These are phyloP conservation scores for Pseudevernia furfuracea DNA, from an alignment of 495 filamentous ascomycete genomes.

Conservation along the genomic window DNA sequence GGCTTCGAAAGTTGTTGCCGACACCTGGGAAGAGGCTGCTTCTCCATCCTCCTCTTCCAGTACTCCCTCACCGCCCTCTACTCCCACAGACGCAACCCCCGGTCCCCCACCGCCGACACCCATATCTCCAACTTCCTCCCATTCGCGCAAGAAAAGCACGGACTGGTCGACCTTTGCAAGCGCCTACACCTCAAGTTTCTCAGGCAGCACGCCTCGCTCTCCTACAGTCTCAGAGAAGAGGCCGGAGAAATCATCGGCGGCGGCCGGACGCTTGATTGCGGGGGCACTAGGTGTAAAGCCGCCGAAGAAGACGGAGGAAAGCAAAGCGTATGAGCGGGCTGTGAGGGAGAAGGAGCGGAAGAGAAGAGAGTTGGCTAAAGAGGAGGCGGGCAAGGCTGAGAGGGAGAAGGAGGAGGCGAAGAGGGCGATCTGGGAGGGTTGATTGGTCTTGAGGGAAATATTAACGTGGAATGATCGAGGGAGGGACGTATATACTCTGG, in stretches of 20 bases:
- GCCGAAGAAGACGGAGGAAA: slow-evolving; percentile 77
- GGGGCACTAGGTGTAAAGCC: slow-evolving; percentile 76
- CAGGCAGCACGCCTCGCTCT: slow-evolving; percentile 28
- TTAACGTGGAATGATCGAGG: not conserved
- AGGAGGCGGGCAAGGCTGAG: slow-evolving; percentile 52
- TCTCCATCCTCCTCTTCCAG: slow-evolving; percentile 32
- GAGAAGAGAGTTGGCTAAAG: slow-evolving; percentile 63
- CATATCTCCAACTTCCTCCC: slow-evolving; percentile 43
- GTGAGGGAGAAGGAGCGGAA: slow-evolving; percentile 79
- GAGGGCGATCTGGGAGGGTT: slow-evolving; percentile 78
- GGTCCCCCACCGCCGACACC: slow-evolving; percentile 54
- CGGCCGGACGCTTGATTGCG: slow-evolving; percentile 84
- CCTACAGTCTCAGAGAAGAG: slow-evolving; percentile 33
- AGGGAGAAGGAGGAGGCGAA: slow-evolving; percentile 65
- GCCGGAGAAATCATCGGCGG: slow-evolving; percentile 88
- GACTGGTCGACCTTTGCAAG: slow-evolving; percentile 27
- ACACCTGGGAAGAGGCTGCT: slow-evolving; percentile 82
- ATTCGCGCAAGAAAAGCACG: slow-evolving; percentile 23
- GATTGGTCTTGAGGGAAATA: slow-evolving; percentile 21
- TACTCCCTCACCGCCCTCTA: slow-evolving; percentile 24
- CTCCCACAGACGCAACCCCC: slow-evolving; percentile 31
- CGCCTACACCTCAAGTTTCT: slow-evolving; percentile 21
- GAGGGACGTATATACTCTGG: not conserved
- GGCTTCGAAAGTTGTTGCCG: slow-evolving; percentile 48
- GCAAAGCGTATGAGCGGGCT: slow-evolving; percentile 76